Conservation (phyloP, 2,329 filamentous ascomycete species). For the Xylaria sp. region DNA sequence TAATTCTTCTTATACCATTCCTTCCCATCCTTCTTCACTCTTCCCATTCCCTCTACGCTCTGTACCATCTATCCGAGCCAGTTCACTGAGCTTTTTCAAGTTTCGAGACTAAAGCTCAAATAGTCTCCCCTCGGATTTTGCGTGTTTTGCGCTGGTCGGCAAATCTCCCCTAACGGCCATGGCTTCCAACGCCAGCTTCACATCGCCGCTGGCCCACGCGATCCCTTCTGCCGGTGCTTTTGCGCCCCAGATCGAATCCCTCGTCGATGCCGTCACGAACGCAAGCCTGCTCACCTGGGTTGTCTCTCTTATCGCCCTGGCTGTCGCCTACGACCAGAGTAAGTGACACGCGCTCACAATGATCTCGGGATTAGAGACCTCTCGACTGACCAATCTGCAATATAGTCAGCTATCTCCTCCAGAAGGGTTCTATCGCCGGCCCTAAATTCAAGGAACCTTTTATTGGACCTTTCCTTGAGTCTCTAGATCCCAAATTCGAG, state of each 20-base stretch:
- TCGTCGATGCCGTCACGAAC: conserved; percentile 67
- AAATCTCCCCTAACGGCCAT: conserved; percentile 49
- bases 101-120: not conserved
- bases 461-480: conserved; percentile 95
- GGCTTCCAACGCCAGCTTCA: conserved; percentile 72
- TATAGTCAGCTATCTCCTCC: conserved; percentile 77
- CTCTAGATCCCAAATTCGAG: conserved; percentile 89
- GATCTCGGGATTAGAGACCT: not conserved
- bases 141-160: conserved; percentile 28
- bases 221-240: conserved; percentile 62
- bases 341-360: conserved; percentile 53
- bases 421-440: conserved; percentile 80
- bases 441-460: conserved; percentile 83
- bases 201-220: conserved; percentile 74
- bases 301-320: conserved; percentile 75
- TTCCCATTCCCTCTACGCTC: not conserved
- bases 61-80: not conserved
- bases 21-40: conserved; percentile 3
- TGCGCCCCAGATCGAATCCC: conserved; percentile 65
- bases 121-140: conserved; percentile 3
- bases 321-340: conserved; percentile 92
- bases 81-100: not conserved
- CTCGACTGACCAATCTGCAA: conserved; percentile 33
- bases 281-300: conserved; percentile 71
- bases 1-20: not conserved